Evolutionary conservation across 352 stramenopile species (phyloP).

Genomic region (Phytopythium oedochilum): DNA sequence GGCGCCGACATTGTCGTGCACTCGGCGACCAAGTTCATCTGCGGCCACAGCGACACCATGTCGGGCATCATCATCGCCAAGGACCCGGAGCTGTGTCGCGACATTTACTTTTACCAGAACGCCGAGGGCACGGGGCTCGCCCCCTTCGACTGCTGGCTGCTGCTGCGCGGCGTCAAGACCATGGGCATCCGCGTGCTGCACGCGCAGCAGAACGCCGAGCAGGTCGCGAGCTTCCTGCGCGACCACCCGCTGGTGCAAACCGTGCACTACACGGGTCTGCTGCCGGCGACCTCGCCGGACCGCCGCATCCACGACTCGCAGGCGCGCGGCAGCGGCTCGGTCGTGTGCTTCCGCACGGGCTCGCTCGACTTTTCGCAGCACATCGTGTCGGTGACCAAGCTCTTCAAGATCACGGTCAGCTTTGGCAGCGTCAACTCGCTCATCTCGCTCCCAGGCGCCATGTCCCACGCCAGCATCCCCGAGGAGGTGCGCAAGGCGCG

Average conservation of each 20-base stretch:
- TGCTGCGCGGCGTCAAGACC: constrained; percentile 88
- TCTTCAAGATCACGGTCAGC: constrained; percentile 94
- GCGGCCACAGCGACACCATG: constrained; percentile 96
- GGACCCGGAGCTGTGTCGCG: constrained; percentile 67
- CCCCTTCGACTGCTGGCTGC: constrained; percentile 89
- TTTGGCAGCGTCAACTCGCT: constrained; percentile 93
- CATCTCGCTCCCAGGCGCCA: constrained; percentile 89
- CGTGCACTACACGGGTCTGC: constrained; percentile 92
- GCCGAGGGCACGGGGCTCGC: constrained; percentile 84
- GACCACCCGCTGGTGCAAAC: constrained; percentile 77
- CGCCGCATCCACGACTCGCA: constrained; percentile 86
- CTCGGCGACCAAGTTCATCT: constrained; percentile 97
- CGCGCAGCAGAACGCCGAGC: constrained; percentile 87
- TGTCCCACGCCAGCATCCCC: constrained; percentile 95
- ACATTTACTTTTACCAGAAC: constrained; percentile 91
- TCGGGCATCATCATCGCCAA: constrained; percentile 90
- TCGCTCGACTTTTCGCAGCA: constrained; percentile 86
- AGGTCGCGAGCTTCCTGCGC: constrained; percentile 87
- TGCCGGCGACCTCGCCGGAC: constrained; percentile 50
- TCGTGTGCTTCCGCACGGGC: constrained; percentile 89
- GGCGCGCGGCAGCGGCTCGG: constrained; percentile 78
- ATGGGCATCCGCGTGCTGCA: constrained; percentile 81
- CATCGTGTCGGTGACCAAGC: constrained; percentile 88
- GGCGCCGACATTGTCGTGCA: constrained; percentile 97
- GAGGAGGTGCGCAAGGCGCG: constrained; percentile 88